phyloP scores from a whole-genome alignment of 352 stramenopile genomes.

The Pythium insidiosum region DNA sequence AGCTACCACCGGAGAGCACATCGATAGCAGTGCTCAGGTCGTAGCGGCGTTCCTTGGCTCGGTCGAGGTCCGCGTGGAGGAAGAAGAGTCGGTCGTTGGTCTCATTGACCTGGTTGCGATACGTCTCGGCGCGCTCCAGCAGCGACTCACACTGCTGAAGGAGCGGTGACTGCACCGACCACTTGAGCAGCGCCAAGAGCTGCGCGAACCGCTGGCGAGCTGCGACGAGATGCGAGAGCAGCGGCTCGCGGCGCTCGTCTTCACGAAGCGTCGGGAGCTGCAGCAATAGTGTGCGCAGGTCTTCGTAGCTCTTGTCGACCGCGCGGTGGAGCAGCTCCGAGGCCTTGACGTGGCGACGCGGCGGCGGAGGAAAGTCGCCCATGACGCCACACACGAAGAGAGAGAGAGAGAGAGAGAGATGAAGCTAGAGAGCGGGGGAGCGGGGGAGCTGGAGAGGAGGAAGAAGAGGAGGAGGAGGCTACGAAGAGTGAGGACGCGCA shows the following conservation, averaged over 20 bases:
- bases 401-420: no score
- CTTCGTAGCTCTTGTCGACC: conserved; percentile 80
- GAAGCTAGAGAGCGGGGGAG: no score
- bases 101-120: conserved; percentile 73
- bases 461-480: no score
- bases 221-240: conserved; percentile 53
- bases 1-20: conserved; percentile 71
- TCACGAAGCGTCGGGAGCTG: conserved; percentile 60
- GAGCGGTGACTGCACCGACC: conserved; percentile 78
- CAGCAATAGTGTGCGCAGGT: conserved; percentile 65
- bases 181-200: conserved; percentile 73
- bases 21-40: conserved; percentile 77
- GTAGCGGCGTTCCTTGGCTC: conserved; percentile 72
- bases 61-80: conserved; percentile 76
- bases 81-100: conserved; percentile 82
- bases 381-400: no score
- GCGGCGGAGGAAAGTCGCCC: conserved; percentile 61
- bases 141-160: conserved; percentile 64
- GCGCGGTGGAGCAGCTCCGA: conserved; percentile 72
- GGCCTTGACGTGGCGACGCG: conserved; percentile 52
- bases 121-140: conserved; percentile 45
- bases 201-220: conserved; percentile 68
- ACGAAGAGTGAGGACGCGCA: no score
- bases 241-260: conserved; percentile 63
- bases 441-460: no score